Base-by-base conservation (phyloP, 2,329 filamentous ascomycete genomes). In the Trichoderma sp. region DNA sequence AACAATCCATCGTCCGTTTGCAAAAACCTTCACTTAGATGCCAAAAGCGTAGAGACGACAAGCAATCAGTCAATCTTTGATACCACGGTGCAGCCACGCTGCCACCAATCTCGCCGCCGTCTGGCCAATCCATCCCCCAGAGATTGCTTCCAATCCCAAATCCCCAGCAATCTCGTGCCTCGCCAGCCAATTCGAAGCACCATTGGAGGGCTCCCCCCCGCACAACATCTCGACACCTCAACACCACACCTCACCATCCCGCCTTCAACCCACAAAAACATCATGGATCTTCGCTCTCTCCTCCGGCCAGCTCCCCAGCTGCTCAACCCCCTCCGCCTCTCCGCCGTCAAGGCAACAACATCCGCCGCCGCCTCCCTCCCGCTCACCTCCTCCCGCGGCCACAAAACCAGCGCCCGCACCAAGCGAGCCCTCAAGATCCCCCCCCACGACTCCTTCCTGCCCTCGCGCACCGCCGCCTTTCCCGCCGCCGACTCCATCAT, bases 381-480 rank as follows among this genome's bases (percentile, higher is more conserved):
- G 60, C 67, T 76, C 59, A 69, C 72, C 65, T 48, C 75, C 61
- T 72, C 73, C 66, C 80, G 81, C 69, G 78, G 84, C 58, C 81
- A 85, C 77, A 83, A 88, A 74, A 84, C 84, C 34, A 78, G 83
- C 3, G 76, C 81, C 63, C 84, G 86, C 67, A 87, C 84, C 52
- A 87, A 86, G 78, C 83, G 84, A 67, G 78, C 83, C 56, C 83
- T 88, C 73, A 88, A 87, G 74, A 82, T 90, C 72, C 79, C 84
- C 13, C 87, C 88, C 58, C 86, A 90, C 80, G 79, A 84, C 42
- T 87, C 86, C 71, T 90, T 90, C 78, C 79, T 87, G 48, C 80
- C 76, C 71, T 78, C 75, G 70, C 76, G 77, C 61, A 69, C 73
- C 53, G 50, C 71, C 48, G 69, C 76, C 39, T 76, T 77, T 67